These are phyloP conservation scores for Rhododendron simsii DNA, from an alignment of 148 eudicot species.

Conservation along the genomic window DNA sequence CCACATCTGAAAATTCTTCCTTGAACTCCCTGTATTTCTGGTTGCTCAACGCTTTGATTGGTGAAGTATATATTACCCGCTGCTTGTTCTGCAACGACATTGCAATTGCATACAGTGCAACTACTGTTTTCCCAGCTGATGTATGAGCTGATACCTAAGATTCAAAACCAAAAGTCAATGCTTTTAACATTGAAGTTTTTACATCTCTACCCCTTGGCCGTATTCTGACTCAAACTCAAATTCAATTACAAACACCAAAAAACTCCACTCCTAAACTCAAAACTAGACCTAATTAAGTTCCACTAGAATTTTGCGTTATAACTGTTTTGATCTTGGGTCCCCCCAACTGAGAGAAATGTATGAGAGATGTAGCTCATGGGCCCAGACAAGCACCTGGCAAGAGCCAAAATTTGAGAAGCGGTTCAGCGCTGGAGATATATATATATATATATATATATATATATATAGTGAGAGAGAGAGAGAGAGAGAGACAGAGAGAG, in stretches of 20 bases:
- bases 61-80: conserved; percentile 92
- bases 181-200: background rate
- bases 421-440: too few species aligned
- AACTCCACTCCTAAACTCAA: background rate
- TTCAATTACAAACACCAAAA: background rate
- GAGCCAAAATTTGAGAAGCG: background rate
- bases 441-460: too few species aligned
- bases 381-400: background rate
- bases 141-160: conserved; percentile 95
- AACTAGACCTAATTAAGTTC: background rate
- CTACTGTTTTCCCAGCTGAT: conserved; percentile 98
- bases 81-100: conserved; percentile 90
- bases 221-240: background rate
- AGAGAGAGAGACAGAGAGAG: too few species aligned
- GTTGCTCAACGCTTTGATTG: conserved; percentile 97
- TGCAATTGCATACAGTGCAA: conserved; percentile 91
- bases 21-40: conserved; percentile 97
- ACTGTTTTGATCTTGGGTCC: background rate
- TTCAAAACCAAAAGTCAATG: background rate
- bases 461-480: too few species aligned
- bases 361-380: background rate
- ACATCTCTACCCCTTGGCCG: background rate
- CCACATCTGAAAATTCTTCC: conserved; percentile 98
- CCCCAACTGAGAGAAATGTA: background rate
- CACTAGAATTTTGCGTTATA: background rate